Evolutionary conservation across 2,329 filamentous ascomycete species (phyloP).

Genomic region (Uncinocarpus reesii): DNA sequence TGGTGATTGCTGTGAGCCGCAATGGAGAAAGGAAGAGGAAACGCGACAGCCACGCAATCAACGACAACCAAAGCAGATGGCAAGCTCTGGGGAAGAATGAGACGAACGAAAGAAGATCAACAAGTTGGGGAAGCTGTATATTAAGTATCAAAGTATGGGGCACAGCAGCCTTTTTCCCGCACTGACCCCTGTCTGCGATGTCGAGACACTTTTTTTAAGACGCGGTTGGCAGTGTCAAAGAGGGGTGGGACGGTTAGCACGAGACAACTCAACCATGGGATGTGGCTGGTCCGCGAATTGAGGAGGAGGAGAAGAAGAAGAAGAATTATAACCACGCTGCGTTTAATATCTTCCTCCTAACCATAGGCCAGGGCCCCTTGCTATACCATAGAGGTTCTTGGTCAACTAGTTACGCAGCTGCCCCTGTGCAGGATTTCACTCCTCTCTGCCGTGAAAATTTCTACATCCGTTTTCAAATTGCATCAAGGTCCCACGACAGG

Average conservation of each 20-base stretch:
- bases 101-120: background rate
- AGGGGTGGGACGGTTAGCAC: background rate
- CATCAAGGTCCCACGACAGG: no score
- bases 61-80: background rate
- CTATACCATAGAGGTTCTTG: no score
- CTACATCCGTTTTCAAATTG: background rate
- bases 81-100: background rate
- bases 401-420: no score
- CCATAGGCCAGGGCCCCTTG: no score
- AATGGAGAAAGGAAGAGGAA: background rate
- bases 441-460: background rate
- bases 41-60: background rate
- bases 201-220: background rate
- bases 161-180: slow-evolving; percentile 11
- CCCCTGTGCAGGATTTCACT: no score
- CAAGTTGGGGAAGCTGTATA: slow-evolving; percentile 8
- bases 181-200: slow-evolving; percentile 1
- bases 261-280: background rate
- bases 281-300: no score
- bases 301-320: no score
- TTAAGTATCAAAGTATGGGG: background rate
- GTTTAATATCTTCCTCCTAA: no score
- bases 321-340: no score
- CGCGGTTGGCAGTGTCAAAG: slow-evolving; percentile 3
- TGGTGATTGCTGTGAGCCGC: background rate